phyloP scores from a whole-genome alignment of 768 basidiomycete genomes.

The Amanita molliuscula region DNA sequence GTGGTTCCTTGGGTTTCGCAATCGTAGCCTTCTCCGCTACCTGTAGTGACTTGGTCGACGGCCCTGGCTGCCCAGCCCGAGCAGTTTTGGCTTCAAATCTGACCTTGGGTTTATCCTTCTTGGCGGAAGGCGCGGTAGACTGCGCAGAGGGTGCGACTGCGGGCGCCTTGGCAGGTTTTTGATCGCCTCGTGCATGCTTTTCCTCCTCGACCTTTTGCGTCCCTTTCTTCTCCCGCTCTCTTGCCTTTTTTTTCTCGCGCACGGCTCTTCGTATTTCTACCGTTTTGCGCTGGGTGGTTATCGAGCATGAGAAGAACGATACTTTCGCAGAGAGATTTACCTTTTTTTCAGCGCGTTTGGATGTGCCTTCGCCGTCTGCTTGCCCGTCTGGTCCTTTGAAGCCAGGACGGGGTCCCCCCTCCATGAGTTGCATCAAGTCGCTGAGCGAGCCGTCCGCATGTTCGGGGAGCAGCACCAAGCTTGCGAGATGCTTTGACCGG shows the following conservation, averaged over 20 bases:
- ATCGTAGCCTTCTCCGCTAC: background rate
- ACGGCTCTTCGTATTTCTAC: background rate
- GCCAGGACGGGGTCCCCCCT: conserved; percentile 10
- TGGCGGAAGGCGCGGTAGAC: background rate
- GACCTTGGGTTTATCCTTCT: background rate
- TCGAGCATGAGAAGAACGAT: background rate
- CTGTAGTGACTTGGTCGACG: conserved; percentile 12
- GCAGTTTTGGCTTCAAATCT: conserved; percentile 2
- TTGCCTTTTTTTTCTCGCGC: conserved; percentile 6
- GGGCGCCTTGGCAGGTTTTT: conserved; percentile 4
- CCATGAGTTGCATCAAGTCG: conserved; percentile 8
- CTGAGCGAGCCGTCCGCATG: background rate
- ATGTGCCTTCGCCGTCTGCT: conserved; percentile 19
- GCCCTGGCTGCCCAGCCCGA: conserved; percentile 13
- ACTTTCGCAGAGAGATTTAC: conserved; percentile 19
- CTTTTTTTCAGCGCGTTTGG: conserved; percentile 56
- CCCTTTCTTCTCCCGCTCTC: conserved; percentile 1
- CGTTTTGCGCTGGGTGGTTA: background rate
- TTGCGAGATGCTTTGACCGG: conserved; percentile 41
- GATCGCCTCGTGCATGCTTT: background rate
- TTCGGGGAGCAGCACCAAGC: conserved; percentile 19
- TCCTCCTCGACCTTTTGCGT: conserved; percentile 1
- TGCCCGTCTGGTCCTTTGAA: conserved; percentile 14
- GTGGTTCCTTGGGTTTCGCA: background rate
- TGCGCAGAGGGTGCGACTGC: background rate